Percentiles rank a stretch among this genome's conserved stretches.
phyloP scores from a whole-genome alignment of 2,329 filamentous ascomycete genomes.

The Penicillium sp. region DNA sequence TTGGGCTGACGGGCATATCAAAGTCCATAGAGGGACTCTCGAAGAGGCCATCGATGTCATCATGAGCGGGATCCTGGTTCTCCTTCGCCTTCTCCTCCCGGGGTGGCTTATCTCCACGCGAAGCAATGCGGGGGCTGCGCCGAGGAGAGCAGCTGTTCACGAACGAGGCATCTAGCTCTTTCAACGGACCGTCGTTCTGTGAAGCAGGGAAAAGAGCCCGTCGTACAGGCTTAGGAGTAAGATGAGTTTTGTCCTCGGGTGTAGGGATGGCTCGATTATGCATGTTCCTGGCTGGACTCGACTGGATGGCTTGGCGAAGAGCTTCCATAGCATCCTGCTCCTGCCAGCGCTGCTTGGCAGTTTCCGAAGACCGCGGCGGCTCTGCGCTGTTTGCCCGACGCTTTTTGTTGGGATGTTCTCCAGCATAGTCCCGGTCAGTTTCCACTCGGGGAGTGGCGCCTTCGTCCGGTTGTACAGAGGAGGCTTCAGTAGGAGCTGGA shows the following conservation, averaged over 20 bases:
- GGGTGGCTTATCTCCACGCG: constrained; percentile 38
- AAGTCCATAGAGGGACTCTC: constrained; percentile 55
- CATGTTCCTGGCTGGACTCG: constrained; percentile 57
- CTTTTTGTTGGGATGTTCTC: constrained; percentile 38
- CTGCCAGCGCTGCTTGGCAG: constrained; percentile 34
- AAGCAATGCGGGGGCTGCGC: constrained; percentile 39
- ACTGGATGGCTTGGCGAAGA: constrained; percentile 57
- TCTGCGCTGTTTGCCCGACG: constrained; percentile 51
- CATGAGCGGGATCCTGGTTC: constrained; percentile 51
- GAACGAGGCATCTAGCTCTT: constrained; percentile 35
- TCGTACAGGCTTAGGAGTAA: constrained; percentile 56
- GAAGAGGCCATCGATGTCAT: constrained; percentile 65
- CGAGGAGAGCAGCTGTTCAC: constrained; percentile 49
- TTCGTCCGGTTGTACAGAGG: constrained; percentile 38
- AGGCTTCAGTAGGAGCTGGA: constrained; percentile 38
- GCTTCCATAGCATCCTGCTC: constrained; percentile 45
- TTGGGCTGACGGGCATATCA: constrained; percentile 55
- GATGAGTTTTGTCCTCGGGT: constrained; percentile 47
- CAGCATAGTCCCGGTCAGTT: constrained; percentile 33
- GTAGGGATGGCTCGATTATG: constrained; percentile 40
- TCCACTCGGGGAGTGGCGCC: constrained; percentile 34
- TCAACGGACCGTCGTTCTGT: constrained; percentile 37
- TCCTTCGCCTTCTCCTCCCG: constrained; percentile 63
- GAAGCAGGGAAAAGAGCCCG: constrained; percentile 45
- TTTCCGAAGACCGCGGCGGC: constrained; percentile 37